Percentiles rank a stretch among this genome's conserved stretches.
phyloP scores from a whole-genome alignment of 2,329 filamentous ascomycete species.

The Exophiala aquamarina region DNA sequence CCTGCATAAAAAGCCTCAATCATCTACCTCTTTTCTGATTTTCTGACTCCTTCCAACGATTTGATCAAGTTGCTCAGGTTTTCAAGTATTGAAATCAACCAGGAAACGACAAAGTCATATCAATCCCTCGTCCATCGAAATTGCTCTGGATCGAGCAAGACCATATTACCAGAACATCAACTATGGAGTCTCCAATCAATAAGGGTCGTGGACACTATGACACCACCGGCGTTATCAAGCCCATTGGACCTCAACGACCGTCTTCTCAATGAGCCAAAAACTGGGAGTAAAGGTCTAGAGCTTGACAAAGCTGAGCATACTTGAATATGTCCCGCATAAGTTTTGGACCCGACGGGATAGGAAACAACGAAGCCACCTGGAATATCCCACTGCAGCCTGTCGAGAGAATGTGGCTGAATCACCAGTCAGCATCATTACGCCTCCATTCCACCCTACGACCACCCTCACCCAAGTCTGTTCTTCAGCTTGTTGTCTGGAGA shows the following conservation, averaged over 20 bases:
- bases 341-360: no score
- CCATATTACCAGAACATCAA: neutral
- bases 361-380: no score
- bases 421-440: no score
- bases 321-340: no score
- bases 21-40: neutral
- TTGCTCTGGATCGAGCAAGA: no score
- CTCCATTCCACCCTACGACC: no score
- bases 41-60: neutral
- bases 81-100: neutral
- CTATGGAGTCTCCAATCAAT: slow-evolving; percentile 23
- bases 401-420: no score
- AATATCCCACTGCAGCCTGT: no score
- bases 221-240: slow-evolving; percentile 27
- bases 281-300: no score
- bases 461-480: no score
- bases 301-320: no score
- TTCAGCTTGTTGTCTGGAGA: no score
- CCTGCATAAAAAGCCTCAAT: slow-evolving; percentile 14
- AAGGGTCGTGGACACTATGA: slow-evolving; percentile 29
- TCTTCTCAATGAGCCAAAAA: slow-evolving; percentile 1
- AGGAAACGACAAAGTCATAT: neutral
- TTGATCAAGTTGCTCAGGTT: neutral
- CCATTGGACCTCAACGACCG: slow-evolving; percentile 26
- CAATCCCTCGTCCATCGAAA: neutral